Evolutionary conservation across 2,329 filamentous ascomycete genomes (phyloP), one percentile per base, ranked within the genome.

Genomic region (Exophiala bonariae): DNA sequence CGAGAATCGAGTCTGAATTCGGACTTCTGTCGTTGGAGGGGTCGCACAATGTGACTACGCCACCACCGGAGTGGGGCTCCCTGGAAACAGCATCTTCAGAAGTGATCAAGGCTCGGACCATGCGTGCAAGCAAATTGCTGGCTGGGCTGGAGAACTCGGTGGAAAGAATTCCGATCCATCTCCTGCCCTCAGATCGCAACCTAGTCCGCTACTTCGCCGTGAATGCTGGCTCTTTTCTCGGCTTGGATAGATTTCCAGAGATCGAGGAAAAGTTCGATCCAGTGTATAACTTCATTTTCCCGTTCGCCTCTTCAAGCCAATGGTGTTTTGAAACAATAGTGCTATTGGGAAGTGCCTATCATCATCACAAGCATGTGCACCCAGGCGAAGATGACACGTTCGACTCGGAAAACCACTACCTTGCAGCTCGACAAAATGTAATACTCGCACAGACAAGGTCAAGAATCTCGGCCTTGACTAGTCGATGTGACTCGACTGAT

Each of bases 251-350:
- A 10, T 44, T 39, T 19, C 51, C 47, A 14, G 47, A 42, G 10
- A 50, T 54, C 17, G 41, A 48, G 13, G 33, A 48, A 14, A 41
- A 48, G 34, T 41, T 48, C 16, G 41, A 54, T 14, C 51, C 51
- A 13, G 33, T 54, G 14, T 33, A 45, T 8, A 37, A 28, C 17
- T 32, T 54, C 14, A 48, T 54, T 30, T n/a, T 54, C 4, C 51
- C 51, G n/a, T 54, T 46, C 19, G 51, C 51, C 20, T 23, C 41
- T 11, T 47, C 35, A 5, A 50, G 44, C 26, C 51, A 54, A 26
- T 54, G 51, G 51, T 54, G 51, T 33, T 48, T 54, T 18, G 47
- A 54, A 20, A 54, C 51, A 31, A 50, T 54, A 47, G 35, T 54
- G 13, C 31, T 54, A 10, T 42, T 54, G 17, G 40, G 44, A 28